Conservation (phyloP, 192 early-diverging fungal genomes). For the Backusella sp. region DNA sequence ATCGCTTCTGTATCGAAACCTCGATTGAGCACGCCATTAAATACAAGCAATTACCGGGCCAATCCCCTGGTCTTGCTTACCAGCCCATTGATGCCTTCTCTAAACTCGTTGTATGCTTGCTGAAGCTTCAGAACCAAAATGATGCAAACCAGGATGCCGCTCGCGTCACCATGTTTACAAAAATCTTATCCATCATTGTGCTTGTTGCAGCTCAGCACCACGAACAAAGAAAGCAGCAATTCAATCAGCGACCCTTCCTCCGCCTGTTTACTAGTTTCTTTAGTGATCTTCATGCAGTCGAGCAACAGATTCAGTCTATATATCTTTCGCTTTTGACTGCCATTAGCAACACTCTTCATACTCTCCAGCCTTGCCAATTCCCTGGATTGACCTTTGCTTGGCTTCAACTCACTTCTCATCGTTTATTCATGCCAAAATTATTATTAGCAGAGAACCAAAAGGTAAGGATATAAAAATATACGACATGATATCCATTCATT, state of each 20-base stretch:
- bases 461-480: not conserved
- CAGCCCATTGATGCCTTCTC: slow-evolving; percentile 94
- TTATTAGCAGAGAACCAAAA: slow-evolving; percentile 70
- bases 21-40: slow-evolving; percentile 77
- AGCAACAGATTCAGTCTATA: slow-evolving; percentile 66
- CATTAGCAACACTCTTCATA: slow-evolving; percentile 79
- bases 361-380: slow-evolving; percentile 80
- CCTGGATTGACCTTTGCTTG: slow-evolving; percentile 95
- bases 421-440: slow-evolving; percentile 89
- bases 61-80: slow-evolving; percentile 62
- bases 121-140: slow-evolving; percentile 71
- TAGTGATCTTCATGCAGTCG: slow-evolving; percentile 71
- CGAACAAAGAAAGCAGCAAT: slow-evolving; percentile 70
- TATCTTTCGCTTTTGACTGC: slow-evolving; percentile 76
- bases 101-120: slow-evolving; percentile 78
- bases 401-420: slow-evolving; percentile 91
- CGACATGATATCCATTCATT: not conserved
- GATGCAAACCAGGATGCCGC: slow-evolving; percentile 43
- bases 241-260: slow-evolving; percentile 91
- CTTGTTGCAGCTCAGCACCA: slow-evolving; percentile 85
- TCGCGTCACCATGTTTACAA: slow-evolving; percentile 69
- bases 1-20: slow-evolving; percentile 85
- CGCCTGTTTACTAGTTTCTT: slow-evolving; percentile 84
- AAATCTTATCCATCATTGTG: slow-evolving; percentile 83
- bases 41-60: slow-evolving; percentile 38